phyloP scores from a whole-genome alignment of 306 rosid species.

The Malus domestica region ASM211411v1 NC_041804.1:11354501-11355000 shows the following conservation, averaged over 20 bases:
- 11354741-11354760: constrained; percentile 84
- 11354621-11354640: constrained; percentile 60
- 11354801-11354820: constrained; percentile 63
- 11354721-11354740: constrained; percentile 3
- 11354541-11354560: constrained; percentile 59
- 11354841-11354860: constrained; percentile 49
- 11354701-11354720: background rate
- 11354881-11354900: background rate
- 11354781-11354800: constrained; percentile 73
- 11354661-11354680: constrained; percentile 37
- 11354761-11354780: constrained; percentile 93
- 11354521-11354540: constrained; percentile 66
- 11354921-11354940: background rate
- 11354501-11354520: constrained; percentile 86
- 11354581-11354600: constrained; percentile 42
- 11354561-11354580: constrained; percentile 57
- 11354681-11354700: background rate
- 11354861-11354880: background rate
- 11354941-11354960: background rate
- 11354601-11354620: constrained; percentile 61
- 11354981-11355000: background rate
- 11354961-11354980: background rate
- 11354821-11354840: constrained; percentile 68
- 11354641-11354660: constrained; percentile 88
- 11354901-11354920: background rate